A percentile compares a stretch with the other conserved stretches of the same genome.
Evolutionary conservation across 1,284 basidiomycete genomes (phyloP).

Genomic region (Hortiboletus rubellus): DNA sequence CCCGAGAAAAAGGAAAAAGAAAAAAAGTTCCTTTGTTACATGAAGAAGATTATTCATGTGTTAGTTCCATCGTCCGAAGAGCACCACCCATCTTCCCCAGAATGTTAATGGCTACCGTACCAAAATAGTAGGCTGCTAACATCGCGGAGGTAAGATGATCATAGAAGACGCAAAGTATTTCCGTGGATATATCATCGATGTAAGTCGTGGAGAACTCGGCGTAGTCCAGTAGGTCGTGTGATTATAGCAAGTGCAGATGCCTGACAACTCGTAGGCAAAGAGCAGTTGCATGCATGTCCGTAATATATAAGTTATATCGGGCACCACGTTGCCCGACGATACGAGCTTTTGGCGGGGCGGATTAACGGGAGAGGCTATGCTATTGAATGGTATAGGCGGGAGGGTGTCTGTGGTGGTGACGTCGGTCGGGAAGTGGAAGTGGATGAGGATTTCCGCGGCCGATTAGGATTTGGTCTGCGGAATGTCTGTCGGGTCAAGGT

Average conservation of each 20-base stretch:
- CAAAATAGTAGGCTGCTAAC: neutral
- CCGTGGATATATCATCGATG: conserved; percentile 29
- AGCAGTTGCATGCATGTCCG: conserved; percentile 26
- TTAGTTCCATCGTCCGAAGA: conserved; percentile 26
- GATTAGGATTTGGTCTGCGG: conserved; percentile 33
- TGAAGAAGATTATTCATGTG: conserved; percentile 32
- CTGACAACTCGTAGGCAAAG: conserved; percentile 15
- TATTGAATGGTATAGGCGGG: conserved; percentile 36
- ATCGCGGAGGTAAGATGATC: conserved; percentile 15
- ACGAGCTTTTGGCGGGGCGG: conserved; percentile 19
- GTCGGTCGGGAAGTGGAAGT: conserved; percentile 20
- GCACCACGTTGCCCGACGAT: conserved; percentile 7
- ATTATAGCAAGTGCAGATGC: conserved; percentile 30
- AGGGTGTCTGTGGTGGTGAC: conserved; percentile 34
- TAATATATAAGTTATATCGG: conserved; percentile 33
- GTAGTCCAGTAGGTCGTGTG: conserved; percentile 21
- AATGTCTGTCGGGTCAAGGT: conserved; percentile 25
- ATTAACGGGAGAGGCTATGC: conserved; percentile 29
- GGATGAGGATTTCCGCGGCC: conserved; percentile 28
- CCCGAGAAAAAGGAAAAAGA: neutral
- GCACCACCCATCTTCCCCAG: conserved; percentile 3
- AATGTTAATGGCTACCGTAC: conserved; percentile 1
- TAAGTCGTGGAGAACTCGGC: conserved; percentile 23
- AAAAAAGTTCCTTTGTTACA: conserved; percentile 24
- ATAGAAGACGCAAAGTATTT: conserved; percentile 24